Evolutionary conservation across 345 rosid species (phyloP).

Genomic region (Noccaea bulbosa): DNA sequence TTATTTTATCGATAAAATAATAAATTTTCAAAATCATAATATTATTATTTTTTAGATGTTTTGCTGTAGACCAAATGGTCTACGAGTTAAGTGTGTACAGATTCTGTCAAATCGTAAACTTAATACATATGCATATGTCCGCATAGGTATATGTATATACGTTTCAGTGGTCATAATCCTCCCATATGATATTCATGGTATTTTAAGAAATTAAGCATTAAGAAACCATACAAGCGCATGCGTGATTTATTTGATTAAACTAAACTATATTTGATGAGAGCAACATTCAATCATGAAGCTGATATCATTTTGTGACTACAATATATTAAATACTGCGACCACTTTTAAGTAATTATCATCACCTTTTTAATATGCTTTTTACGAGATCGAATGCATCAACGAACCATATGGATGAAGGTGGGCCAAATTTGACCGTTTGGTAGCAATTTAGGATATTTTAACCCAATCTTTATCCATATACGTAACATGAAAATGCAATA

Average conservation of each 20-base stretch:
- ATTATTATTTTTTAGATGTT: no score
- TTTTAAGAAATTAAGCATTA: not conserved
- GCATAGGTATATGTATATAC: not conserved
- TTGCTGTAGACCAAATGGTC: no score
- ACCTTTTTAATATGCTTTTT: constrained; percentile 41
- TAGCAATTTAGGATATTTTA: constrained; percentile 32
- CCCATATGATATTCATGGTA: not conserved
- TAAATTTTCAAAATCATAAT: no score
- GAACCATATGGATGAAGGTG: constrained; percentile 38
- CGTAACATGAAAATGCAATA: constrained; percentile 22
- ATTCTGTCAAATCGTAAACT: constrained; percentile 12
- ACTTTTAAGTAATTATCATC: constrained; percentile 44
- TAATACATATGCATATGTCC: not conserved
- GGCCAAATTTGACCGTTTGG: constrained; percentile 46
- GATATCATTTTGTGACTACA: constrained; percentile 31
- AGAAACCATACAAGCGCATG: constrained; percentile 26
- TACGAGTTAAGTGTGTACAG: no score
- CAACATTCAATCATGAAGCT: constrained; percentile 36
- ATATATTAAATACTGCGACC: constrained; percentile 1
- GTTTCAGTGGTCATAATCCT: not conserved
- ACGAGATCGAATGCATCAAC: constrained; percentile 28
- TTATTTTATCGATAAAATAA: no score
- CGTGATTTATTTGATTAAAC: constrained; percentile 17
- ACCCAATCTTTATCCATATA: constrained; percentile 24
- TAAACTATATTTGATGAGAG: constrained; percentile 29